A percentile compares a stretch with the other conserved stretches of the same genome.
Conservation (phyloP, 768 basidiomycete species). For the Calocybe cyanea region DNA sequence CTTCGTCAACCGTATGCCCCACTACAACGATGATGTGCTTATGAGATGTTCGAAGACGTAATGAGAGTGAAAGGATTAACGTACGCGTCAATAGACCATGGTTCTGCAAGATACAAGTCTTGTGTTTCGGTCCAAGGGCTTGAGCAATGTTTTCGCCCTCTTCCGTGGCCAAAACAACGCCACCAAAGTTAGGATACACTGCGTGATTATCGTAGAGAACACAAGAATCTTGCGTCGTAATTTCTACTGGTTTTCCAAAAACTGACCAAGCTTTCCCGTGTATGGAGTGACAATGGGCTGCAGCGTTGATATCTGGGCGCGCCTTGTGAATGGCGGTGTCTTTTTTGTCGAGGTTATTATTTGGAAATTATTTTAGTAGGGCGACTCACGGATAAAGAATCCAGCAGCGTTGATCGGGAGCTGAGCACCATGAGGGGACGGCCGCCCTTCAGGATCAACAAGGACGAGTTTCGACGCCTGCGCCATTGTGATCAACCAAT, state of each 20-base stretch:
- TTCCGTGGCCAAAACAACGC: slow-evolving; percentile 41
- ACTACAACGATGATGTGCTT: slow-evolving; percentile 18
- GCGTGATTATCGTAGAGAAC: slow-evolving; percentile 40
- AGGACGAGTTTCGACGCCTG: too few relatives aligned
- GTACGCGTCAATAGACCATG: slow-evolving; percentile 32
- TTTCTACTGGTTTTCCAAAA: slow-evolving; percentile 38
- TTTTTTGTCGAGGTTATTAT: too few relatives aligned
- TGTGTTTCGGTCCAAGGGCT: slow-evolving; percentile 35
- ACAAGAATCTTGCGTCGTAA: slow-evolving; percentile 42
- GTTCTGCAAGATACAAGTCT: slow-evolving; percentile 41
- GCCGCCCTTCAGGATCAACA: too few relatives aligned
- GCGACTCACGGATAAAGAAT: too few relatives aligned
- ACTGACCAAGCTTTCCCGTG: slow-evolving; percentile 48
- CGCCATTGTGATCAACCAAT: too few relatives aligned
- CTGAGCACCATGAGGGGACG: too few relatives aligned
- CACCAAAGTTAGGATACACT: slow-evolving; percentile 43
- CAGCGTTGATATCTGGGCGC: slow-evolving; percentile 42
- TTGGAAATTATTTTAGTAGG: too few relatives aligned
- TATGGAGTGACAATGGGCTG: slow-evolving; percentile 45
- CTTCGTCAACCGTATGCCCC: slow-evolving; percentile 37
- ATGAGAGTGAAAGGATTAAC: neutral
- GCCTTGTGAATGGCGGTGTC: too few relatives aligned
- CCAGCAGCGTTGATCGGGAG: too few relatives aligned
- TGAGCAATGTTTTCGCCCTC: slow-evolving; percentile 44
- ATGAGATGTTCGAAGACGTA: neutral